Conservation (phyloP, 2,329 filamentous ascomycete genomes). For the Aspergillus felis region DNA sequence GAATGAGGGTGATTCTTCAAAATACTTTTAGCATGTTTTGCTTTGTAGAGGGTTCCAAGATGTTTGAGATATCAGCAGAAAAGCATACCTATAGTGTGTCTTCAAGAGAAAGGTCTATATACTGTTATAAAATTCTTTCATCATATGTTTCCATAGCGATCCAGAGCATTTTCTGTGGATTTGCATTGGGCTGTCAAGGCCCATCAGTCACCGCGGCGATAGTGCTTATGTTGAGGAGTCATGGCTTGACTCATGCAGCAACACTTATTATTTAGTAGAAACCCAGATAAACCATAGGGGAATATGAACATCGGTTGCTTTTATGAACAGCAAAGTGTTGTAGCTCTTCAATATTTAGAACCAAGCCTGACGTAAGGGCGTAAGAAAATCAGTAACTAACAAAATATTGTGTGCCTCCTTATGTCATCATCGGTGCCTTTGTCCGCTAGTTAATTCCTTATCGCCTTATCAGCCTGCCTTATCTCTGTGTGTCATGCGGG, state of each 20-base stretch:
- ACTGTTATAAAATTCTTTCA: not conserved
- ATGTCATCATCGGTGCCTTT: not conserved
- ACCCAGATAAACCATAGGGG: not conserved
- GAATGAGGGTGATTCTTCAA: not conserved
- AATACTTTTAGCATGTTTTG: not conserved
- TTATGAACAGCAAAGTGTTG: not conserved
- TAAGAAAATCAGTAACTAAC: not conserved
- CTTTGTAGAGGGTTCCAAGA: not conserved
- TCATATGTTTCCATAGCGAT: conserved; percentile 1
- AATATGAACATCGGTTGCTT: not conserved
- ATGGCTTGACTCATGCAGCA: conserved; percentile 7
- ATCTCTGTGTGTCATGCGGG: not conserved
- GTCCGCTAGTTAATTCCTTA: not conserved
- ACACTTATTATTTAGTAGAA: not conserved
- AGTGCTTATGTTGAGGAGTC: not conserved
- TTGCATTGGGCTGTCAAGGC: not conserved
- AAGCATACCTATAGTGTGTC: not conserved
- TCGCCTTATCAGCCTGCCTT: not conserved
- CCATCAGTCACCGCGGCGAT: conserved; percentile 5
- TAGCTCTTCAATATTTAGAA: not conserved
- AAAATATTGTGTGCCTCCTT: not conserved
- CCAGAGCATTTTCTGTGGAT: not conserved
- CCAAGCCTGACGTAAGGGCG: not conserved
- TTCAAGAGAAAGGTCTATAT: not conserved
- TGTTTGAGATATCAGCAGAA: not conserved